Evolutionary conservation across 805 yeast genomes (phyloP), one percentile per base, ranked within the genome.

Genomic region (Kodamaea restingae): DNA sequence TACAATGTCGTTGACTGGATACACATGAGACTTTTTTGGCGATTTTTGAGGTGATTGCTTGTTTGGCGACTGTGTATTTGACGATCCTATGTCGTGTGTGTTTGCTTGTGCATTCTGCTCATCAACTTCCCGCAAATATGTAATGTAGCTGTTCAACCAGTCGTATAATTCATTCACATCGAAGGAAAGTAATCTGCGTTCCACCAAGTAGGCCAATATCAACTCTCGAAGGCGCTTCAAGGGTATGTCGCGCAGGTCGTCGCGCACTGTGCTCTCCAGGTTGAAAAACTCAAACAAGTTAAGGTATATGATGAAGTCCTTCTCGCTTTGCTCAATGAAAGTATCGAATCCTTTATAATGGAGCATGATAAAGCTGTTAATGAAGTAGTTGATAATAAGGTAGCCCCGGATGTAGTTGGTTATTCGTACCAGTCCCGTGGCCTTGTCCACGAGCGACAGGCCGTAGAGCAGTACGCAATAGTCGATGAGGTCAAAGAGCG

Each of bases 321-420:
- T 55, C 40, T 59, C 67, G 38, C 52, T 57, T 10, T 55, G 48
- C 38, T 59, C 63, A 33, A 68, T 63, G 41, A 68, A 68, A 32
- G 52, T 50, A 43, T 62, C 67, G 42, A 68, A 68, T 4, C 74
- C 74, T 38, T 59, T 54, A 52, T 64, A 68, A 43, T 67, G 69
- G 35, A 65, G 38, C 67, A 68, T 64, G 36, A 68, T 60, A 43
- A 65, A 64, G 42, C 66, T 62, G 45, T 65, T 68, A 33, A 68
- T 63, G 46, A 65, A 67, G 46, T 67, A 68, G 49, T 63, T 65
- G 54, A 67, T 64, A 24, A 68, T 61, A 41, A 68, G 51, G 50
- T 56, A 68, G 4, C 71, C 70, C 40, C 56, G 57, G 22, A 65
- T 55, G 46, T 65, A 68, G 31, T 42, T 36, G 31, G 38, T 22